Evolutionary conservation across 129 eudicot genomes (phyloP).

Genomic region (Helichrysum umbraculigerum): DNA sequence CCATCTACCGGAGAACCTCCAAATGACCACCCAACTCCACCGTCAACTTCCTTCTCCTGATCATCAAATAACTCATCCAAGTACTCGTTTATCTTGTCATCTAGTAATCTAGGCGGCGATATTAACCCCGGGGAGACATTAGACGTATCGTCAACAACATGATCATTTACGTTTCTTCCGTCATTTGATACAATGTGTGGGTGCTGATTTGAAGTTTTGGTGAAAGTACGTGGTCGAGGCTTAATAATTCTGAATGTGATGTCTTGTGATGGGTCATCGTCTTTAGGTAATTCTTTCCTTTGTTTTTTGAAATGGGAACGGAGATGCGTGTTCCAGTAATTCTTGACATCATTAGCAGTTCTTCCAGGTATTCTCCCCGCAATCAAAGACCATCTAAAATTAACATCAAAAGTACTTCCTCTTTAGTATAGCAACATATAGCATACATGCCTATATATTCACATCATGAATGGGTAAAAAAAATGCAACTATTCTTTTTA

Average conservation of each 20-base stretch:
- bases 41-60: neutral
- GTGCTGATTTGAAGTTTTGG: constrained; percentile 13
- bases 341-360: constrained; percentile 67
- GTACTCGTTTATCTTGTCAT: constrained; percentile 1
- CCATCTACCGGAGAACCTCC: neutral
- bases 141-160: neutral
- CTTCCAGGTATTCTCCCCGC: constrained; percentile 70
- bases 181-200: neutral
- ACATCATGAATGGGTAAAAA: neutral
- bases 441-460: neutral
- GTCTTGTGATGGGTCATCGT: constrained; percentile 15
- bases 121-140: neutral
- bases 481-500: too few species aligned
- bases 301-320: constrained; percentile 10
- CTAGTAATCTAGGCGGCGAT: neutral
- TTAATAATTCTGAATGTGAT: constrained; percentile 17
- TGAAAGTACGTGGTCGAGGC: constrained; percentile 45
- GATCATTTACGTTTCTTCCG: neutral
- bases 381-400: constrained; percentile 59
- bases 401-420: neutral
- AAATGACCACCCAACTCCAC: constrained; percentile 25
- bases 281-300: neutral
- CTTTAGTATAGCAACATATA: neutral
- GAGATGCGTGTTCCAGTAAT: constrained; percentile 59
- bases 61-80: constrained; percentile 24